Evolutionary conservation across 805 yeast species (phyloP), one percentile per base, ranked within the genome.

Genomic region (Suhomyces tanzawaensis): DNA sequence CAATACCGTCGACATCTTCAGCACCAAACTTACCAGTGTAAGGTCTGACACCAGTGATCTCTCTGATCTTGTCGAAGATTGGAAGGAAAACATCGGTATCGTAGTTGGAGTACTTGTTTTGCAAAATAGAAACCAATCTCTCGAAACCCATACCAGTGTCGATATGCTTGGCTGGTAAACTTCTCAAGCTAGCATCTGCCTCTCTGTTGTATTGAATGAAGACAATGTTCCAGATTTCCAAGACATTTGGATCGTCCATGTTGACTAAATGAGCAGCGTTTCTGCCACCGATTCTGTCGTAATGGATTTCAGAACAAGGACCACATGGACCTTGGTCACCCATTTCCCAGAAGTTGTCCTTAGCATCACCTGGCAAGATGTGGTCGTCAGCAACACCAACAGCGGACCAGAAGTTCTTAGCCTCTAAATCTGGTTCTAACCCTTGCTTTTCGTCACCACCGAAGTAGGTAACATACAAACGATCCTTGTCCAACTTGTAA

Each of bases 301-400:
- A 93, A 66, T 93, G 99, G 52, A 93, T 77, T 67, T 93, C 99
- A 17, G 95, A 85, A 70, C 99, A 95, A 36, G 99, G 99, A 46
- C 99, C 99, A 73, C 99, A 93, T 34, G 99, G 99, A 50, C 99
- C 99, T 72, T 91, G 98, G 59, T 95, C 99, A 55, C 99, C 99
- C 99, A 93, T 93, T 72, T 93, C 99, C 99, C 99, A 93, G 67
- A 93, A 93, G 69, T 93, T 93, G 63, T 93, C 99, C 58, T 81
- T 72, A 37, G 82, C 85, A 50, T 81, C 71, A 41, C 99, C 99
- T 15, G 96, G 95, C 49, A 93, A 71, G 51, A 93, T 91, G 60
- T 89, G 98, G 60, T 82, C 90, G 51, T 87, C 96, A 23, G 82
- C 75, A 39, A 91, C 95, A 52, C 99, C 99, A 29, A 84, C 85